Evolutionary conservation across 2,329 filamentous ascomycete species (phyloP), one percentile per base, ranked within the genome.

Genomic region (Colletotrichum karsti): DNA sequence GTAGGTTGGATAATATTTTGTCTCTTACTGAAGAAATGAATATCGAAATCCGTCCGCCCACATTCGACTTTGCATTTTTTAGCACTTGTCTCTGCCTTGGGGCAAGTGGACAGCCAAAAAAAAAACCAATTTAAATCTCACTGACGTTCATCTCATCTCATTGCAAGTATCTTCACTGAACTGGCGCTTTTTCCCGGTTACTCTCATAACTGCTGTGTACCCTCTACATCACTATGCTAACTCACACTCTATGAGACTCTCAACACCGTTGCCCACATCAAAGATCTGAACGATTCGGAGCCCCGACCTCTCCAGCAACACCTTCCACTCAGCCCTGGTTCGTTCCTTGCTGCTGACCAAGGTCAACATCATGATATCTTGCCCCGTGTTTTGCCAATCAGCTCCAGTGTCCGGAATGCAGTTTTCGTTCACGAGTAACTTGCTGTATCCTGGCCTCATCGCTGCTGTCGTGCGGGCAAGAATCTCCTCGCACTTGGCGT

Each of bases 241-340:
- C 60, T 80, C 78, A 42, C 75, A 77, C 69, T 82, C 80, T 26
- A 82, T 79, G 56, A 81, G 51, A 39, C 78, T 81, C 71, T 82
- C 78, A 2, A 79, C 74, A 1, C 76, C 78, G n/a, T 78, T 74
- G 0, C 71, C 75, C 0, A 67, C 73, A 2, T 68, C 74, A 69
- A 74, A 82, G 28, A 82, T 78, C 5, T 76, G 74, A 12, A 70
- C 64, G n/a, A 82, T 75, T 61, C 71, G 76, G 42, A 82, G 66
- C 0, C 80, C 79, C 3, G 75, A 76, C 4, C 72, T 65, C 12
- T 74, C 73, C 2, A 81, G 46, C 24, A 39, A 18, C 7, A 5
- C 5, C 9, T 33, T 39, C 79, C 81, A 83, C 18, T 81, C 76
- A 2, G 53, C 63, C 53, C 76, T 71, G 0, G 79, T 82, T 2